Evolutionary conservation across 2,329 filamentous ascomycete species (phyloP), one percentile per base, ranked within the genome.

Genomic region (Colletotrichum sublineola): DNA sequence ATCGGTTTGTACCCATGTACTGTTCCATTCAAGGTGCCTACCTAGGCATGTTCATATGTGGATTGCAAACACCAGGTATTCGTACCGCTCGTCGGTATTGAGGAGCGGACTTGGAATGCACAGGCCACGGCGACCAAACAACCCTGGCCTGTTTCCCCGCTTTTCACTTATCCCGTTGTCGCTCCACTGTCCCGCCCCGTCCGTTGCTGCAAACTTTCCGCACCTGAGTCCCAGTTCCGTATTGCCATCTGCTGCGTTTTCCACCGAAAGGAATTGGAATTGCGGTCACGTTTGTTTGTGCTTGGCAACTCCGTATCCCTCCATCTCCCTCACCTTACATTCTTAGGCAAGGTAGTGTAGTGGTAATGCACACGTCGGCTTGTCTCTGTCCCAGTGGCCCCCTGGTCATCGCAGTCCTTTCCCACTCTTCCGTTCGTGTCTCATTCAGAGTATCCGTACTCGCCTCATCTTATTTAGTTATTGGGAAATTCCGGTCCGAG

Each of bases 121-220:
- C 53, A 69, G 55, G 53, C n/a, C 18, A 14, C 52, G 7, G 15
- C 18, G 44, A 20, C 20, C 44, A 31, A 69, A 53, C 42, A 63
- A 31, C 44, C 55, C 62, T 70, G 60, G 67, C 14, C 31, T 15
- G 15, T 55, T 52, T 61, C 62, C 53, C 67, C 67, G 67, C 67
- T 66, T 60, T 38, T 66, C 18, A 20, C 50, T 60, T 24, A 11
- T 61, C 33, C 55, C 36, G 36, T 58, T 29, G n/a, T 58, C 55
- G 44, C 8, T 52, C 60, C 24, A 52, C 40, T 40, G 31, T 29
- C 46, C 46, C 46, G 44, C 42, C 40, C 38, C 42, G 58, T 48
- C 42, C 42, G 58, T 48, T 31, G 31, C 58, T 62, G 44, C 46
- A 20, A 61, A 61, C 42, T 42, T 33, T 24, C 24, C 48, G 48